Evolutionary conservation across 1,284 basidiomycete genomes (phyloP).

Genomic region (Ustilago shanxiensis): DNA sequence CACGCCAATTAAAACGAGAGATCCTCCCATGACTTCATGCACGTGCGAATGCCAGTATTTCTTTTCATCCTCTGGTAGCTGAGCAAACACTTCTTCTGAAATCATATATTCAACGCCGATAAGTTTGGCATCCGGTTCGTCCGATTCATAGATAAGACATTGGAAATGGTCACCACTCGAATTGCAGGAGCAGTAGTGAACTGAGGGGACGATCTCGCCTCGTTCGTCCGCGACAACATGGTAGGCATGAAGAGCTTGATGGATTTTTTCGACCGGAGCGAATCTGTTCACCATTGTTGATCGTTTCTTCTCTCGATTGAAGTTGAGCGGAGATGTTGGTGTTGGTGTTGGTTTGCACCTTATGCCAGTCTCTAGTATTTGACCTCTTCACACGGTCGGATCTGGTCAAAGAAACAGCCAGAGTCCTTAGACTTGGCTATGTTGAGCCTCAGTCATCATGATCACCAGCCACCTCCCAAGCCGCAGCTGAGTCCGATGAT

Average conservation of each 20-base stretch:
- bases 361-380: not conserved
- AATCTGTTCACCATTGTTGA: constrained; percentile 35
- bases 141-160: constrained; percentile 73
- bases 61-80: constrained; percentile 73
- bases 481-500: not conserved
- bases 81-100: constrained; percentile 72
- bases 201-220: constrained; percentile 36
- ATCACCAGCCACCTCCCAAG: not conserved
- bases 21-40: constrained; percentile 74
- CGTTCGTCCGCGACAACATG: constrained; percentile 50
- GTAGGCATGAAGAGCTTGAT: constrained; percentile 52
- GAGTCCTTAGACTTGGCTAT: no score
- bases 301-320: not conserved
- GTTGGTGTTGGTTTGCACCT: not conserved
- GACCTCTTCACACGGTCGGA: not conserved
- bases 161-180: constrained; percentile 28
- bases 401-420: not conserved
- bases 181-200: constrained; percentile 51
- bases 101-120: constrained; percentile 76
- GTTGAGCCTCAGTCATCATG: constrained; percentile 10
- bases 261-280: constrained; percentile 40
- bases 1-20: constrained; percentile 70
- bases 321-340: not conserved
- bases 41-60: constrained; percentile 75
- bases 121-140: constrained; percentile 72